Evolutionary conservation across 2,329 filamentous ascomycete genomes (phyloP).

Genomic region (Fusarium sp.): DNA sequence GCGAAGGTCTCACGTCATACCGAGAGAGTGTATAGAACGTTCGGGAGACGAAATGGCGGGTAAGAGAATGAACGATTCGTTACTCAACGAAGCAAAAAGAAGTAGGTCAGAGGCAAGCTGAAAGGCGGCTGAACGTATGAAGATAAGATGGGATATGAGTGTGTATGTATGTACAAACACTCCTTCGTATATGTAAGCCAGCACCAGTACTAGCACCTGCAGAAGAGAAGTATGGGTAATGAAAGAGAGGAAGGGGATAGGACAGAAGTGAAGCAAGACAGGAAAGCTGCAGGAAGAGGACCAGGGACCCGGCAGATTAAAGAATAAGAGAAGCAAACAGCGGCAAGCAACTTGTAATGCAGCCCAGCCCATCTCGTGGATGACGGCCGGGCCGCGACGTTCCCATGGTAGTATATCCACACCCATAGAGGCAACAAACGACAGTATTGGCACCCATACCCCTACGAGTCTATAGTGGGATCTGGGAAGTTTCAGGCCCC

Average conservation of each 20-base stretch:
- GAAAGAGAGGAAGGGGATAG: constrained; percentile 36
- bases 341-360: constrained; percentile 28
- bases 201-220: constrained; percentile 16
- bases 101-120: constrained; percentile 6
- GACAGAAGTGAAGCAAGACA: constrained; percentile 39
- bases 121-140: constrained; percentile 20
- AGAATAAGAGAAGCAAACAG: constrained; percentile 31
- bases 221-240: constrained; percentile 11
- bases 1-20: constrained; percentile 46
- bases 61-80: constrained; percentile 21
- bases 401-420: constrained; percentile 16
- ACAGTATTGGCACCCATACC: constrained; percentile 19
- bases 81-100: constrained; percentile 16
- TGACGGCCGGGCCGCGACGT: constrained; percentile 32
- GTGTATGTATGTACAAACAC: constrained; percentile 34
- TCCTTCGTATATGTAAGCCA: constrained; percentile 40
- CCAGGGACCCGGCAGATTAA: constrained; percentile 44
- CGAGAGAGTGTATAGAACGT: constrained; percentile 33
- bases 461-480: constrained; percentile 14
- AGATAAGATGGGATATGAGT: constrained; percentile 24
- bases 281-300: constrained; percentile 38
- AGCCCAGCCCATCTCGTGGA: constrained; percentile 32
- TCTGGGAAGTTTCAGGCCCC: constrained; percentile 29
- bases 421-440: constrained; percentile 26
- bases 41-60: constrained; percentile 25